Base-by-base conservation (phyloP, 352 stramenopile species). In the Globisporangium rhizosaccharum region DNA sequence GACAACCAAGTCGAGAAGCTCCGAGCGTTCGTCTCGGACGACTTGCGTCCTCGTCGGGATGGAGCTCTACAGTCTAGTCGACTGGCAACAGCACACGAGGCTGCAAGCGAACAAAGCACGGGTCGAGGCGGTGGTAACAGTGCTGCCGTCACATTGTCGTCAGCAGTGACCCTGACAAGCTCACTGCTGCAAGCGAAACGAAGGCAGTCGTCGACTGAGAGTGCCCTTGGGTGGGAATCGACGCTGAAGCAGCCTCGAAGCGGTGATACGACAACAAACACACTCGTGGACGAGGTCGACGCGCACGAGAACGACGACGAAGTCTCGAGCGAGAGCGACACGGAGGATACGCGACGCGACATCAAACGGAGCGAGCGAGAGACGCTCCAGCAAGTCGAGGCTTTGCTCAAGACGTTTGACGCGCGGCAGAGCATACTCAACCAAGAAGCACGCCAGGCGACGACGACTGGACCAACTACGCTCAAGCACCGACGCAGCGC, bases 291-390 rank as follows among this genome's bases (percentile, higher is more conserved):
- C 0, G 58, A 62, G 12, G 57, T 56, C 15, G 56, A 66, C 4
- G 63, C 70, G 8, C 59, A 73, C 41, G 23, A 42, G 0, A 58
- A 72, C 7, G 67, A 70, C 17, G 56, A 67, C 15, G 45, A n/a
- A n/a, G n/a, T 61, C 20, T 53, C 57, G 42, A 59, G 62, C 47
- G 61, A 68, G 7, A 59, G 56, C 10, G 52, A 57, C 37, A 45
- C 37, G 28, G 64, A 70, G 42, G 51, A 67, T 15, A 59, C 61
- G 51, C 63, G 73, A 2, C 57, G 51, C 15, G 57, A 60, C 15
- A 78, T 87, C 54, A 87, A 87, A 58, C 53, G 53, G 1, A 61
- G 75, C 18, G 75, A 81, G 57, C 66, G 66, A 44, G 65, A 83
- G 50, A 85, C 71, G 23, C 63, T 87, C 20, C 67, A 57, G 45